phyloP scores from a whole-genome alignment of 192 early-diverging fungal genomes.

The Physocladia obscura region DNA sequence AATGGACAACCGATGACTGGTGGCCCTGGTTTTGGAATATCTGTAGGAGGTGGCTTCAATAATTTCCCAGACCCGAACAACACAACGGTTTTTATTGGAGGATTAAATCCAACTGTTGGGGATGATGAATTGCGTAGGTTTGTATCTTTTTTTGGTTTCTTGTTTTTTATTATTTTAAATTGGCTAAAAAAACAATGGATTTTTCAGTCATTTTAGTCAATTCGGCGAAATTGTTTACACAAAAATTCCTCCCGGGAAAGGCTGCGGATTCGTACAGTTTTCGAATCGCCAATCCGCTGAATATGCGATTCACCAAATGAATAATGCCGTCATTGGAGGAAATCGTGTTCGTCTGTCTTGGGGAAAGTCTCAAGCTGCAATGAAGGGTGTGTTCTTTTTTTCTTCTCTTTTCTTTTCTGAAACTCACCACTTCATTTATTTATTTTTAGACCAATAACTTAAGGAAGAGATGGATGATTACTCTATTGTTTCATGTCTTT shows the following conservation, averaged over 20 bases:
- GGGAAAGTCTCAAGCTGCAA: slow-evolving; percentile 57
- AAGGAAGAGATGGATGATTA: neutral
- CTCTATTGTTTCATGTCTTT: neutral
- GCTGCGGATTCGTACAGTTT: slow-evolving; percentile 95
- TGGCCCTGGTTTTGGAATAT: neutral
- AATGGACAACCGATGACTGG: neutral
- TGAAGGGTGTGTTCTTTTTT: slow-evolving; percentile 30
- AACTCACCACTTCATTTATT: neutral
- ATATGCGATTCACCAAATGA: slow-evolving; percentile 85
- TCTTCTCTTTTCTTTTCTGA: neutral
- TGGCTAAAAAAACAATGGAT: neutral
- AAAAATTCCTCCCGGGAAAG: slow-evolving; percentile 92
- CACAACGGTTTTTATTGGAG: slow-evolving; percentile 97
- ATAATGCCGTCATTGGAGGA: slow-evolving; percentile 81
- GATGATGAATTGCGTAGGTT: slow-evolving; percentile 80
- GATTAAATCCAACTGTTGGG: slow-evolving; percentile 74
- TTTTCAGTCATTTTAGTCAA: slow-evolving; percentile 66
- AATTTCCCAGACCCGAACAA: slow-evolving; percentile 78
- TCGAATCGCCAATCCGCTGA: slow-evolving; percentile 80
- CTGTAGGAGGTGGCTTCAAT: slow-evolving; percentile 25
- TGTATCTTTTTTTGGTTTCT: neutral
- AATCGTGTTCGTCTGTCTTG: slow-evolving; percentile 70
- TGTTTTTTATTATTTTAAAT: neutral
- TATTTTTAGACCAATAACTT: slow-evolving; percentile 17
- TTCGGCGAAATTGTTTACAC: slow-evolving; percentile 93